These are phyloP conservation scores for Starmerella floris DNA, from an alignment of 805 yeast species.

Conservation along the genomic window DNA sequence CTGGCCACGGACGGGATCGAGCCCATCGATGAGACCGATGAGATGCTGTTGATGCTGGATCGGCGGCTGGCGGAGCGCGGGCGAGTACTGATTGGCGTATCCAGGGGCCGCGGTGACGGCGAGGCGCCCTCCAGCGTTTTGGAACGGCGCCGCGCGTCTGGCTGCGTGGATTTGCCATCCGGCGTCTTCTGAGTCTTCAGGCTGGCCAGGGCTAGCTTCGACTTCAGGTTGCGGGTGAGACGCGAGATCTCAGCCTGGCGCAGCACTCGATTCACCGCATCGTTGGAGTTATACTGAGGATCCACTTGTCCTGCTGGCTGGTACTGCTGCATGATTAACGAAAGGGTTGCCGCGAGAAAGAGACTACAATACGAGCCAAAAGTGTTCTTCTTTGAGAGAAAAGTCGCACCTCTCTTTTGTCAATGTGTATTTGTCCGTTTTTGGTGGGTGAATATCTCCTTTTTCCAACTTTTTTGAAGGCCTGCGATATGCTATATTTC, in stretches of 20 bases:
- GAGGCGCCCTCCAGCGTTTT: slow-evolving; percentile 20
- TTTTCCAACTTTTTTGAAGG: too few relatives aligned
- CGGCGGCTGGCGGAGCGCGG: slow-evolving; percentile 3
- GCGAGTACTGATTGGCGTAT: slow-evolving; percentile 1
- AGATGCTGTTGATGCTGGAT: slow-evolving; percentile 8
- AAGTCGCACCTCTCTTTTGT: too few relatives aligned
- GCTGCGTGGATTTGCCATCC: background rate
- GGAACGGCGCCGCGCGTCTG: slow-evolving; percentile 15
- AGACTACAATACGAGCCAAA: too few relatives aligned
- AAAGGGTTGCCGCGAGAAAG: background rate
- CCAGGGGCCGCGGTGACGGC: slow-evolving; percentile 12
- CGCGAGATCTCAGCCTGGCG: slow-evolving; percentile 33
- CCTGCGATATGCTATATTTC: too few relatives aligned
- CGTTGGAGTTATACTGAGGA: slow-evolving; percentile 4
- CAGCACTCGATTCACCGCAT: slow-evolving; percentile 29
- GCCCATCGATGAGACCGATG: slow-evolving; percentile 1
- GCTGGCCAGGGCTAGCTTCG: slow-evolving; percentile 32
- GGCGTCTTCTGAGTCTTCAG: slow-evolving; percentile 27
- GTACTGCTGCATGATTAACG: slow-evolving; percentile 2
- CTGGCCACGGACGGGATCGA: slow-evolving; percentile 5
- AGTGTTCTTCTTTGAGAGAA: too few relatives aligned
- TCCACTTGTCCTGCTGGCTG: slow-evolving; percentile 2
- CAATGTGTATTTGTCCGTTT: too few relatives aligned
- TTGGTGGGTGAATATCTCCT: too few relatives aligned
- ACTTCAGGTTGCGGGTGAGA: slow-evolving; percentile 31